Evolutionary conservation across 768 basidiomycete genomes (phyloP), one percentile per base, ranked within the genome.

Genomic region (Kwoniella shandongensis): DNA sequence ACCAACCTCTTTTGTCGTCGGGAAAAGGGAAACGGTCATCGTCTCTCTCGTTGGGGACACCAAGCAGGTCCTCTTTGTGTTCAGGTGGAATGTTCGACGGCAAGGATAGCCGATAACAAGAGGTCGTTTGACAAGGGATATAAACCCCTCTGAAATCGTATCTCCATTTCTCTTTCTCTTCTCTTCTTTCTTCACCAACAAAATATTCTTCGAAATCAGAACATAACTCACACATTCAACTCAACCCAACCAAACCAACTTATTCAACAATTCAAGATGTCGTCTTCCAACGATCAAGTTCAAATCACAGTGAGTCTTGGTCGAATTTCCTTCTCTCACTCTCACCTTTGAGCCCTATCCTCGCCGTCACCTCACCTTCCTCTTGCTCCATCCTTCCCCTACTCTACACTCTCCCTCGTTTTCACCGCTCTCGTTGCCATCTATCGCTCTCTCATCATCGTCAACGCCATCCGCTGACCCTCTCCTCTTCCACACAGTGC

Each of bases 151-250:
- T 11, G 13, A 32, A 32, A 22, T 32, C n/a, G 3, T 47, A n/a
- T 39, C 29, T 41, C 36, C 25, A 29, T 29, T 39, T 55, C 42
- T 55, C 45, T 41, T 55, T 55, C 51, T 40, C 46, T 47, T 47
- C 45, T 55, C 45, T 55, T 32, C 44, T 54, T 54, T 46, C 38
- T 47, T 48, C 44, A 47, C 54, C 54, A 47, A 55, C 32, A 46
- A 55, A 45, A 17, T 40, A 42, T 41, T 18, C 36, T 17, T 26
- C n/a, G 20, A 42, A 8, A 29, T 18, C 26, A 26, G 2, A 6
- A 36, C 23, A 54, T 17, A 25, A 47, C 36, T 41, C 18, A 32
- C 30, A 32, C 35, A 13, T 8, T 15, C 35, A 20, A 48, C 52
- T 18, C 20, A 17, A 26, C n/a, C 26, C 23, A 39, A 55, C 26